Base-by-base conservation (phyloP, 1,139 yeast species). In the Tardiomyces blankii region DNA sequence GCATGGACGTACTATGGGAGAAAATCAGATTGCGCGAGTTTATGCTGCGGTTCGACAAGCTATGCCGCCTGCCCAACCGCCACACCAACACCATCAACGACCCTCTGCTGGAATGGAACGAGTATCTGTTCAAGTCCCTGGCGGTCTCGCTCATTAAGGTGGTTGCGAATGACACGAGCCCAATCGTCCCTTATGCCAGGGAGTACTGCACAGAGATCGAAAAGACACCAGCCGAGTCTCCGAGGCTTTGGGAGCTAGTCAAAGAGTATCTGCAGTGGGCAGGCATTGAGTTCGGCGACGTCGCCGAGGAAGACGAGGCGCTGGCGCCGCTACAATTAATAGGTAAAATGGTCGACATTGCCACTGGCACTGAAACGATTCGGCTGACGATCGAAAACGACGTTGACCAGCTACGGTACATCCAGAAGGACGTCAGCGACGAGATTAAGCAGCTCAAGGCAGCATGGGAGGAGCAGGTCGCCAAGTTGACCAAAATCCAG, bases 71-170 rank as follows among this genome's bases (percentile, higher is more conserved):
- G 38, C 65, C 68, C 3, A 49, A 60, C 16, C 56, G 68, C 44
- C 63, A 63, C 46, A 53, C 60, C 2, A 51, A 58, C 6, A 48
- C 57, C 2, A 51, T 67, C 38, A 65, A 66, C 48, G 69, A 67
- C 47, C 66, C 67, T 16, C 53, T 60, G 11, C 51, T 51, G 21
- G 59, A 58, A 11, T 67, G 71, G 70, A 57, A 57, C 45, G 67
- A 60, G 46, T 58, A 58, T 44, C 53, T 66, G 41, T 62, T 55
- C 54, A 67, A 67, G 50, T 56, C 64, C n/a, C 54, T 63, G 11
- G 52, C 59, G n/a, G 51, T 60, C 12, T 50, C 63, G 11, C 51
- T 67, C 35, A 46, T 67, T 35, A 48, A 58, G 40, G 52, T 66
- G 13, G 49, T 67, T 13, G 54, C 54, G 28, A 59, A 62, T 46